Percentiles rank a stretch among this genome's conserved stretches.
These are phyloP conservation scores for Pleurotus eryngii DNA, from an alignment of 768 basidiomycete genomes.

Conservation along the genomic window DNA sequence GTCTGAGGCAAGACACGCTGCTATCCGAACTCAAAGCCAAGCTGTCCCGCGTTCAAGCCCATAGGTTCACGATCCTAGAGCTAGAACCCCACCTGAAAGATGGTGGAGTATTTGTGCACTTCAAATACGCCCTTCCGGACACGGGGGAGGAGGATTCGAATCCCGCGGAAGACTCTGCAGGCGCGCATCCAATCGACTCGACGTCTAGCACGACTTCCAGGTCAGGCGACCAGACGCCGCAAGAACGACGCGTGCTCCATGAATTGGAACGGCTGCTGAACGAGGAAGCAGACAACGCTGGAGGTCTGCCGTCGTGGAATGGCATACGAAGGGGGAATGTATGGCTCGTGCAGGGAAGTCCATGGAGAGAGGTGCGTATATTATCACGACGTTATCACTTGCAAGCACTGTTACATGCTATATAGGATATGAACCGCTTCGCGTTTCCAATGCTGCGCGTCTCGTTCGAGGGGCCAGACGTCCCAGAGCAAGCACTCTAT, in stretches of 20 bases:
- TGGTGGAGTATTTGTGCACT: constrained; percentile 81
- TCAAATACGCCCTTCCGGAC: constrained; percentile 43
- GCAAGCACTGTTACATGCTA: neutral
- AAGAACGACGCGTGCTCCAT: constrained; percentile 27
- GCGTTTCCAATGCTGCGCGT: constrained; percentile 71
- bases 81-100: constrained; percentile 72
- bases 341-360: constrained; percentile 75
- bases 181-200: neutral
- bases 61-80: constrained; percentile 59
- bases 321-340: constrained; percentile 48
- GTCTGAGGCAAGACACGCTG: constrained; percentile 37
- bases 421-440: constrained; percentile 81
- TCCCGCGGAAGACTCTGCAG: neutral
- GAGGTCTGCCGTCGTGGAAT: constrained; percentile 62
- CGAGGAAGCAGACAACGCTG: constrained; percentile 40
- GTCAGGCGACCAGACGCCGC: neutral
- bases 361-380: constrained; percentile 74
- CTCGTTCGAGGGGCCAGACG: constrained; percentile 87
- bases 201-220: neutral
- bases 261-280: constrained; percentile 49
- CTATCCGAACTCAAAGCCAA: constrained; percentile 43
- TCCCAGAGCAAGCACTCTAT: constrained; percentile 78
- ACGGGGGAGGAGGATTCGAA: constrained; percentile 24
- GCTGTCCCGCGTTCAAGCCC: constrained; percentile 48
- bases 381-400: neutral